Evolutionary conservation across 305 asterid species (phyloP), one percentile per base, ranked within the genome.

Genomic region (Petunia hybrid): DNA sequence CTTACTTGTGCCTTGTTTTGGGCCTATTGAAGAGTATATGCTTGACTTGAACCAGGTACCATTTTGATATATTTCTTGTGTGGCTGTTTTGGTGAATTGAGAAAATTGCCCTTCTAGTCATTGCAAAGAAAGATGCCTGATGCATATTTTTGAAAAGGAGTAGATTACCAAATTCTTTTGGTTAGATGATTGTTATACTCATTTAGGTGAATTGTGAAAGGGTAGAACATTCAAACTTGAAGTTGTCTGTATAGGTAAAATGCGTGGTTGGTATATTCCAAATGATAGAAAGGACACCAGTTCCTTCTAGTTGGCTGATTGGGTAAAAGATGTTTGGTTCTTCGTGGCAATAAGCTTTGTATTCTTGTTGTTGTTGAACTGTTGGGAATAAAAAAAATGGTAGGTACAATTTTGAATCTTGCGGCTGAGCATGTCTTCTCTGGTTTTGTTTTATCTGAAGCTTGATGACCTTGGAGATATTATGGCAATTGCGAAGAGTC

Each of bases 1-100:
- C 53, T 79, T 79, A 46, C 75, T 79, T 40, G 82, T 68, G 62
- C 82, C 75, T 68, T 78, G 74, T 66, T 65, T 79, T 79, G 77
- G 82, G 82, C 75, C 73, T 66, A 66, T 79, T 79, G 67, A 79
- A 79, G 82, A 70, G 64, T 79, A 66, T 77, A 65, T 66, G 57
- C 76, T 51, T 64, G 76, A 66, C 40, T 60, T 65, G 77, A 79
- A 64, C 75, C 82, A 79, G 77, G 77, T 66, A 79, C 82, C 63
- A 40, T 79, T 65, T 66, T 67, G 64, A 65, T 79, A 79, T 79
- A 64, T 77, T 61, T 79, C 55, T 79, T 35, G 51, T 73, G 78
- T 73, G 78, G 63, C 63, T 73, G 63, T 73, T 51, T 73, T 73
- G 78, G 78, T 51, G 78, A 73, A 73, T 73, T 36, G 35, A 73